Conservation (phyloP, 371 early-diverging fungal genomes). For the Mucor piriformis region DNA sequence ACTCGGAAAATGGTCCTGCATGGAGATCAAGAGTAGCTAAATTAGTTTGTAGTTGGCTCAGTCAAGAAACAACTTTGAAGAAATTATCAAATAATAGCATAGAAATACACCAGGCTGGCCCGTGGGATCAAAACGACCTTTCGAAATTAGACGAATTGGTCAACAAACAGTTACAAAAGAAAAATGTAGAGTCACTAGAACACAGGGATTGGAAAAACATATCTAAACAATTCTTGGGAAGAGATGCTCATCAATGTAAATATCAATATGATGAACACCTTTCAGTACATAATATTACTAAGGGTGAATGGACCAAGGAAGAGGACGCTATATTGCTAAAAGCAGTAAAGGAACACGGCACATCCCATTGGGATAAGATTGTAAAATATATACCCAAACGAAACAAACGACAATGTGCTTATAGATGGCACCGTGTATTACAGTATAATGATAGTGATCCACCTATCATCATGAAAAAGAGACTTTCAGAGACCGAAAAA, state of each 20-base stretch:
- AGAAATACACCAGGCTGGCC: constrained; percentile 3
- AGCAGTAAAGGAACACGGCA: constrained; percentile 15
- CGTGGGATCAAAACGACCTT: constrained; percentile 27
- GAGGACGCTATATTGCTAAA: constrained; percentile 21
- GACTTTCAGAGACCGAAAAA: constrained; percentile 35
- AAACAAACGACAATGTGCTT: constrained; percentile 20
- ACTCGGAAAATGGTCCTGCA: constrained; percentile 17
- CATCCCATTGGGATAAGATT: constrained; percentile 16
- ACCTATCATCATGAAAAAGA: neutral
- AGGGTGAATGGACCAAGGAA: constrained; percentile 23
- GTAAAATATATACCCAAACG: constrained; percentile 13
- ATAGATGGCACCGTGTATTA: constrained; percentile 29
- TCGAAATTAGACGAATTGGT: constrained; percentile 1
- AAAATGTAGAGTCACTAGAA: neutral
- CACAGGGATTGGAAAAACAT: constrained; percentile 21
- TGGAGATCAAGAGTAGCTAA: constrained; percentile 32
- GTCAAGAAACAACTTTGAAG: neutral
- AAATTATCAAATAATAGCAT: neutral
- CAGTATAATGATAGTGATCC: neutral
- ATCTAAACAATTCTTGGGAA: constrained; percentile 3
- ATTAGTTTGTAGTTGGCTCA: constrained; percentile 22
- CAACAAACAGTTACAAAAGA: neutral
- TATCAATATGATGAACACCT: constrained; percentile 14
- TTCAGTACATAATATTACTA: neutral
- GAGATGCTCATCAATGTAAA: constrained; percentile 26